Base-by-base conservation (phyloP, 352 stramenopile species). In the Thalassiosira mediterranea region DNA sequence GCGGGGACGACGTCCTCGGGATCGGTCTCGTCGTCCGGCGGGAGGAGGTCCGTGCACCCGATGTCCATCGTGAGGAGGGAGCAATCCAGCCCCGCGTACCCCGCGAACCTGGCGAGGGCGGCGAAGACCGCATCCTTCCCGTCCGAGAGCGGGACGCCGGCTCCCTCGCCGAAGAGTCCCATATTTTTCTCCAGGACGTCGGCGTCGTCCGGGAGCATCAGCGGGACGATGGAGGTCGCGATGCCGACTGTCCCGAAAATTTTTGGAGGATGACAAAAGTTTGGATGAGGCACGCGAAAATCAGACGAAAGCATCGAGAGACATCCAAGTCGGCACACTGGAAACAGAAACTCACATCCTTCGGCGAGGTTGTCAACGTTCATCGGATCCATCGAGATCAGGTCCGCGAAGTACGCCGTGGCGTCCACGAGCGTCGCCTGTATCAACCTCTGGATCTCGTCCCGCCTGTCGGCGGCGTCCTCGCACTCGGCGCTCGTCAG, bases 361-460 rank as follows among this genome's bases (percentile, higher is more conserved):
- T 81, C 48, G 5, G 76, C 70, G 59, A 69, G 23, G 64, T 72
- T 69, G 38, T 75, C 40, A 3, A 11, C 34, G 38, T 78, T 44
- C 15, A 59, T 58, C 11, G n/a, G 26, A 46, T 81, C 49, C 4
- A 48, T 13, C 2, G 17, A 21, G 19, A 86, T 60, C 38, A 61
- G 13, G 4, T 76, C 44, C 2, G 71, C 63, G 46, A 76, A 81
- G 37, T 72, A 76, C 1, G 71, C 71, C 26, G 61, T 53, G n/a
- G 44, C 49, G 65, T 86, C 72, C 15, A 86, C 59, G 23, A 86
- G 52, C 5, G 74, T 42, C 10, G 67, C 74, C 37, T 70, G 38
- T 31, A 77, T 38, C 21, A 74, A 58, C 19, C 65, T 40, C 37
- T 75, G 49, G 11, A 77, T 52, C 7, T 70, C 23, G 3, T 52